Conservation (phyloP, 2,329 filamentous ascomycete species). For the Verticillium nonalfalfae region DNA sequence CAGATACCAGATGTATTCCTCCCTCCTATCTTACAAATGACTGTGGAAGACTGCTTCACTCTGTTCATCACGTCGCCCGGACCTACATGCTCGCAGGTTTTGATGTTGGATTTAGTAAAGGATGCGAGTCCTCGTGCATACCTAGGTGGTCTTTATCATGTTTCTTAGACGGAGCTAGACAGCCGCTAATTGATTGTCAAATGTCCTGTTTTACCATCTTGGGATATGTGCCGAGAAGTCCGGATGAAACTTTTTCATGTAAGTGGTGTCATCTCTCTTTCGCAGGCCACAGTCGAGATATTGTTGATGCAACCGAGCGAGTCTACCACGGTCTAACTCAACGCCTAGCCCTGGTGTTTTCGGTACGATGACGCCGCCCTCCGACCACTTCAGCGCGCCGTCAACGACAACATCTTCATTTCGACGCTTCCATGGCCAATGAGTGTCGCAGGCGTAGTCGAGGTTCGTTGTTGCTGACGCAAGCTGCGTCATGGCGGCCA, state of each 20-base stretch:
- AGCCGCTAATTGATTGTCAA: too few relatives aligned
- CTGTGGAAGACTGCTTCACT: too few relatives aligned
- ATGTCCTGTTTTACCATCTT: conserved; percentile 17
- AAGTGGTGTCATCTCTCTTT: conserved; percentile 29
- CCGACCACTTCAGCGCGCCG: conserved; percentile 26
- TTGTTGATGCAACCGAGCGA: conserved; percentile 26
- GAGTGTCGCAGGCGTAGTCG: conserved; percentile 35
- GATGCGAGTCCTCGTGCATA: too few relatives aligned
- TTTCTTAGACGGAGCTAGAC: too few relatives aligned
- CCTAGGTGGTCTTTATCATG: too few relatives aligned
- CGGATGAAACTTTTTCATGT: conserved; percentile 27
- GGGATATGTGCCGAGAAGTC: conserved; percentile 25
- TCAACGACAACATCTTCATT: conserved; percentile 32
- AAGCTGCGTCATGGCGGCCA: conserved; percentile 35
- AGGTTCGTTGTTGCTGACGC: conserved; percentile 31
- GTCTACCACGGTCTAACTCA: conserved; percentile 27
- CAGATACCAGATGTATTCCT: too few relatives aligned
- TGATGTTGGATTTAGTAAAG: neutral
- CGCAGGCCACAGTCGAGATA: conserved; percentile 28
- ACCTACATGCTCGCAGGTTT: too few relatives aligned
- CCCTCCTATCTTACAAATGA: too few relatives aligned
- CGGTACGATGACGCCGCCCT: conserved; percentile 28
- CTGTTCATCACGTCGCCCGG: too few relatives aligned
- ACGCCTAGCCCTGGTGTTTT: conserved; percentile 25
- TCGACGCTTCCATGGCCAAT: conserved; percentile 36